Percentiles rank a stretch among this genome's conserved stretches.
Evolutionary conservation across 2,329 filamentous ascomycete genomes (phyloP).

Genomic region (Hypoxylon sp.): DNA sequence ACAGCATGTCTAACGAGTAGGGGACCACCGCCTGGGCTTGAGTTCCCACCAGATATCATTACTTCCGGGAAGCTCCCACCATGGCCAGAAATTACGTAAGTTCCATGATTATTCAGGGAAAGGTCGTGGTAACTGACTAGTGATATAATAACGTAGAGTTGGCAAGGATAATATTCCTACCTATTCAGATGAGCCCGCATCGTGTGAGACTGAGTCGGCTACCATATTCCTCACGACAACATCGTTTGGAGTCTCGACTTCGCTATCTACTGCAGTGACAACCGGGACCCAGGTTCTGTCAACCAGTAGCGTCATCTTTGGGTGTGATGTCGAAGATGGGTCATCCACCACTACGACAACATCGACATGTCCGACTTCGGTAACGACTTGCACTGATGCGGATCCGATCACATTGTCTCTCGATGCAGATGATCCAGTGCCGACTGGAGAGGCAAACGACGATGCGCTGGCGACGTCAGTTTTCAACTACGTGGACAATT

Average conservation of each 20-base stretch:
- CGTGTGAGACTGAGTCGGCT: slow-evolving; percentile 5
- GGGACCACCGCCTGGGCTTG: slow-evolving; percentile 13
- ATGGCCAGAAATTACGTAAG: slow-evolving; percentile 20
- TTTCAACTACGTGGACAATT: neutral
- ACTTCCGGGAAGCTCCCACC: slow-evolving; percentile 5
- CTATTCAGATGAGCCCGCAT: neutral
- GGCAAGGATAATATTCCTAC: slow-evolving; percentile 9
- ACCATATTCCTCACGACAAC: slow-evolving; percentile 7
- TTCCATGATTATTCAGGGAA: neutral
- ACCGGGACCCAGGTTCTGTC: slow-evolving; percentile 6
- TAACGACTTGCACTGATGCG: neutral
- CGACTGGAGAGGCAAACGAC: neutral
- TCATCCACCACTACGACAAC: slow-evolving; percentile 1
- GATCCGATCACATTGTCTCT: neutral
- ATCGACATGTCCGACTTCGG: neutral
- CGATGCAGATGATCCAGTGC: neutral
- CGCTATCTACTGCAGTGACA: neutral
- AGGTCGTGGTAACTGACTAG: slow-evolving; percentile 1
- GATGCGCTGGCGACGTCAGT: neutral
- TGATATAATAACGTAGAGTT: slow-evolving; percentile 1
- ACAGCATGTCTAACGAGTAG: slow-evolving; percentile 1
- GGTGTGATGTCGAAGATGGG: slow-evolving; percentile 1
- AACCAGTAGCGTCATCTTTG: slow-evolving; percentile 4
- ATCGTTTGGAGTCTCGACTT: slow-evolving; percentile 6
- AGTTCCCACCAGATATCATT: slow-evolving; percentile 10